Base-by-base conservation (phyloP, 352 stramenopile species). In the Hyaloperonospora brassicae region DNA sequence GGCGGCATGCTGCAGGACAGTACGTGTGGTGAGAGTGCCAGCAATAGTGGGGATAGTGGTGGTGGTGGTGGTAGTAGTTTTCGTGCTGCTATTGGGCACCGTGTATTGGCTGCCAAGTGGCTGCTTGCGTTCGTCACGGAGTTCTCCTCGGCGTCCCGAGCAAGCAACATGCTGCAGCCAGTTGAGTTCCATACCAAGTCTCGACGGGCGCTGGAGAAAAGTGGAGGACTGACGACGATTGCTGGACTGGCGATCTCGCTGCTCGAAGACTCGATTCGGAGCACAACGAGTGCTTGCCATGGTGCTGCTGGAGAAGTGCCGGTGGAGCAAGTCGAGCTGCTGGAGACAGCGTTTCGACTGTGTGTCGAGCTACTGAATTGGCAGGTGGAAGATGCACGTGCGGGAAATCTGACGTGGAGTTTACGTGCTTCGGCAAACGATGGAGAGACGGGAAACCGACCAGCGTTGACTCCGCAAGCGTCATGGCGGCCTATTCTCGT, bases 161-260 rank as follows among this genome's bases (percentile, higher is more conserved):
- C 84, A 22, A 87, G 77, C 45, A 82, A 80, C 54, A 93, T 91
- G 84, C 63, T 69, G 47, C 84, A 92, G 55, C 84, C 84, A 0
- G 57, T 93, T 11, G 81, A 90, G 59, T 92, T 92, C 58, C 81
- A 93, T 61, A 91, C 78, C 30, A 80, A 86, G 50, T 79, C 77
- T 13, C 62, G 84, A 43, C 72, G 79, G 24, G 62, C 52, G 30
- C 60, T 93, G 43, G 77, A 88, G 49, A 74, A 81, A 30, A 68
- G 61, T 22, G 62, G 70, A 8, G 76, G 75, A 0, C 53, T 93
- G 0, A 85, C 83, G 47, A 46, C 84, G 12, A 66, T 93, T 35
- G 52, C 87, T 4, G 75, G 64, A 11, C 70, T 85, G 42, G 79
- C 74, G 10, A 66, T 89, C 5, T 64, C 82, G 27, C 46, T 91